phyloP scores from a whole-genome alignment of 345 rosid species.

The Chamaenerion angustifolium region DNA sequence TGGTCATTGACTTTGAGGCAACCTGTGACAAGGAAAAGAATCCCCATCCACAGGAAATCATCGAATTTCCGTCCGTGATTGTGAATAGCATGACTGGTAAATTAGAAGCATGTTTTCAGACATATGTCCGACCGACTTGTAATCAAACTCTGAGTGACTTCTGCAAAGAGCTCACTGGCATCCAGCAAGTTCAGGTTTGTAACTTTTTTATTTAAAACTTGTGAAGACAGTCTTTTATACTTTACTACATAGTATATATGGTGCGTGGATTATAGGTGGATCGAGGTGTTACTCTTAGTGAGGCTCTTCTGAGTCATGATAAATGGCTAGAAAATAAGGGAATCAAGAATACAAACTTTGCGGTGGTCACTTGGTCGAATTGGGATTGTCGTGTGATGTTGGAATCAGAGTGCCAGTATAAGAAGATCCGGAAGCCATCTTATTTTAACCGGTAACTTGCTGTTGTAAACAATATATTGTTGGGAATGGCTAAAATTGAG shows the following conservation, averaged over 20 bases:
- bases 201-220: not conserved
- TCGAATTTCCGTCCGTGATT: constrained; percentile 37
- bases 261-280: constrained; percentile 19
- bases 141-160: constrained; percentile 29
- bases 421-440: constrained; percentile 31
- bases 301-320: constrained; percentile 35
- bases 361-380: constrained; percentile 34
- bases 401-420: constrained; percentile 35
- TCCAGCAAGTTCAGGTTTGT: constrained; percentile 35
- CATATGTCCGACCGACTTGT: constrained; percentile 37
- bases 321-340: constrained; percentile 40
- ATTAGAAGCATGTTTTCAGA: constrained; percentile 34
- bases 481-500: no score
- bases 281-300: constrained; percentile 30
- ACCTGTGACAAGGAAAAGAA: constrained; percentile 34
- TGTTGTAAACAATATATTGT: no score
- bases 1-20: constrained; percentile 39
- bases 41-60: constrained; percentile 42
- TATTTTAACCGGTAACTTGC: constrained; percentile 25
- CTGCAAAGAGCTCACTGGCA: constrained; percentile 38
- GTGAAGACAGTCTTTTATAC: not conserved
- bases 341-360: constrained; percentile 26
- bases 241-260: not conserved
- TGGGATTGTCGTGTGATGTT: constrained; percentile 41
- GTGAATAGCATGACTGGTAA: constrained; percentile 32